Evolutionary conservation across 352 stramenopile species (phyloP).

Genomic region (Globisporangium solare): DNA sequence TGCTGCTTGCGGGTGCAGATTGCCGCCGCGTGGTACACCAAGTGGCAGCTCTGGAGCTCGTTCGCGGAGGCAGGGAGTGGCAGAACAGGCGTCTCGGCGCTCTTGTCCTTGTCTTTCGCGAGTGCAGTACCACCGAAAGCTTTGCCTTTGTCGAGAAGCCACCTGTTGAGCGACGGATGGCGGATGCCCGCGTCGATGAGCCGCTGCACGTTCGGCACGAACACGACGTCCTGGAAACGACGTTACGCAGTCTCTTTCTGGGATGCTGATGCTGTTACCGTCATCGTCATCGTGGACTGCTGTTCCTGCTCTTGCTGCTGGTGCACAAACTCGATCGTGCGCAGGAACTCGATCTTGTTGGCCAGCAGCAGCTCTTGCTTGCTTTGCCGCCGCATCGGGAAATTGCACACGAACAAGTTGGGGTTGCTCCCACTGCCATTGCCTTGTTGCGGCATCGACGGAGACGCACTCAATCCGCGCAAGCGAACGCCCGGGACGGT

Average conservation of each 20-base stretch:
- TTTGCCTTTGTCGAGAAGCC: slow-evolving; percentile 26
- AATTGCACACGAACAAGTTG: slow-evolving; percentile 68
- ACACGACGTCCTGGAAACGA: slow-evolving; percentile 42
- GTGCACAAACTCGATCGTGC: slow-evolving; percentile 61
- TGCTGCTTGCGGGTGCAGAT: slow-evolving; percentile 80
- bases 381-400: slow-evolving; percentile 62
- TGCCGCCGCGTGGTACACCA: slow-evolving; percentile 87
- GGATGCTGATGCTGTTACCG: not conserved
- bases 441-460: not conserved
- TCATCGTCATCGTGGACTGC: slow-evolving; percentile 8
- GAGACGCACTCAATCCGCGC: slow-evolving; percentile 38
- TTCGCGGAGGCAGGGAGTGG: slow-evolving; percentile 13
- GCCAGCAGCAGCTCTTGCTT: slow-evolving; percentile 41
- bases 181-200: slow-evolving; percentile 42
- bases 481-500: slow-evolving; percentile 63
- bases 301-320: slow-evolving; percentile 34
- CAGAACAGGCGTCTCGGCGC: not conserved
- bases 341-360: slow-evolving; percentile 55
- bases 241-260: slow-evolving; percentile 15
- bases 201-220: slow-evolving; percentile 51
- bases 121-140: not conserved
- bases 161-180: slow-evolving; percentile 36
- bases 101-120: not conserved
- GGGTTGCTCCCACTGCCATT: not conserved
- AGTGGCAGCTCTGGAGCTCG: slow-evolving; percentile 43